Base-by-base conservation (phyloP, 73 alveolate species). In the Blepharisma japonicum region DNA sequence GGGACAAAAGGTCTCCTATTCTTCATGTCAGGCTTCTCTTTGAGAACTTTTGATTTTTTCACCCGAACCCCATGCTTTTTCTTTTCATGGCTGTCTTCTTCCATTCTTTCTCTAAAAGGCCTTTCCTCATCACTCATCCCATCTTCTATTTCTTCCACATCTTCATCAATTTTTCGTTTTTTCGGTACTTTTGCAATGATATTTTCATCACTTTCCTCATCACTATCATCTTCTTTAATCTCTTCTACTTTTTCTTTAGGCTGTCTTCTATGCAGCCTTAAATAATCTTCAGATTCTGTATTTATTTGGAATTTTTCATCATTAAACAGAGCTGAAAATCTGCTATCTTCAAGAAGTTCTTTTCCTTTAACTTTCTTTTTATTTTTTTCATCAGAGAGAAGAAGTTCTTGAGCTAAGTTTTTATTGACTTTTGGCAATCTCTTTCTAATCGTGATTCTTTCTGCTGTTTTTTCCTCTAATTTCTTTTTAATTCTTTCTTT, bases 231-330 rank as follows among this genome's bases (percentile, higher is more conserved):
- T 84, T 32, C 95, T 27, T 82, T 81, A 27, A 27, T 84, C 50
- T 86, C 90, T 18, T 78, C 89, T 66, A 55, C 77, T 20, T 71
- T 77, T 48, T 86, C 85, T 20, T 81, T 82, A 47, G 72, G 76
- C 27, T 56, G 84, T 25, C 74, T 61, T 89, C 92, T 79, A 68
- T 87, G 61, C 38, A 84, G 78, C 20, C 85, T 68, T 71, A 84
- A 91, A 25, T 87, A 91, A 6, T 86, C 96, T 49, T 91, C 93
- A 32, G 91, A 87, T 70, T 81, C 87, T 71, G 78, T 76, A 86
- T 94, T 97, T 51, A 91, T 94, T 70, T 79, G 88, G 78, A 89
- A 94, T 71, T 91, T 94, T 71, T 83, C 81, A 78, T 91, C 94
- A 55, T 77, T 81, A 82, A 94, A 91, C 74, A 94, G 55, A 53